These are phyloP conservation scores for Gyrodon lividus DNA, from an alignment of 768 basidiomycete species.

Conservation along the genomic window DNA sequence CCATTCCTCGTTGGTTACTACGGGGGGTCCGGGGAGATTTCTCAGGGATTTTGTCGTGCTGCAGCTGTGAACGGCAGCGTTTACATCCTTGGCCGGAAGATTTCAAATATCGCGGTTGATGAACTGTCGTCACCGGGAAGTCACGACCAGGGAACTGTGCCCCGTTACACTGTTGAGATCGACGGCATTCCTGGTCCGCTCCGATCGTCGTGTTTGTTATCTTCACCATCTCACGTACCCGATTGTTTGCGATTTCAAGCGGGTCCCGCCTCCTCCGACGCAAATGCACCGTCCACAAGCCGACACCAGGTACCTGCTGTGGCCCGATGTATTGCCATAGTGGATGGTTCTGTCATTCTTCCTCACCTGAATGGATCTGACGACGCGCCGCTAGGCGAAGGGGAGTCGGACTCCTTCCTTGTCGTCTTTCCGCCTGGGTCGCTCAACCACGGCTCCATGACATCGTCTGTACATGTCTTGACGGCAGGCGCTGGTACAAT, in stretches of 20 bases:
- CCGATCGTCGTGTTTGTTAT: constrained; percentile 53
- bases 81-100: constrained; percentile 63
- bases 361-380: constrained; percentile 28
- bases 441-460: constrained; percentile 45
- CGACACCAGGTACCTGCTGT: constrained; percentile 21
- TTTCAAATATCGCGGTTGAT: constrained; percentile 32
- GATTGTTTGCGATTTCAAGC: constrained; percentile 22
- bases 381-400: constrained; percentile 13
- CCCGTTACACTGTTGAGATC: constrained; percentile 46
- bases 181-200: constrained; percentile 62
- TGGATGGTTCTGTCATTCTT: constrained; percentile 36
- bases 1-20: constrained; percentile 95
- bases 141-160: constrained; percentile 2
- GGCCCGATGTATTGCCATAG: constrained; percentile 51
- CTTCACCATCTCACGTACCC: constrained; percentile 42
- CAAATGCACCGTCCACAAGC: not conserved
- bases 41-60: constrained; percentile 87
- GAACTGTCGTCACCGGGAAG: constrained; percentile 21
- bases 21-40: constrained; percentile 88
- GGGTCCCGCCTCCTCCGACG: constrained; percentile 13
- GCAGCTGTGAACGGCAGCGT: constrained; percentile 78
- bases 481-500: constrained; percentile 72
- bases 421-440: constrained; percentile 75
- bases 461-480: constrained; percentile 56
- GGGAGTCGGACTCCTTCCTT: constrained; percentile 56